phyloP scores from a whole-genome alignment of 2,329 filamentous ascomycete species.

The Epicoccum sorghinum region DNA sequence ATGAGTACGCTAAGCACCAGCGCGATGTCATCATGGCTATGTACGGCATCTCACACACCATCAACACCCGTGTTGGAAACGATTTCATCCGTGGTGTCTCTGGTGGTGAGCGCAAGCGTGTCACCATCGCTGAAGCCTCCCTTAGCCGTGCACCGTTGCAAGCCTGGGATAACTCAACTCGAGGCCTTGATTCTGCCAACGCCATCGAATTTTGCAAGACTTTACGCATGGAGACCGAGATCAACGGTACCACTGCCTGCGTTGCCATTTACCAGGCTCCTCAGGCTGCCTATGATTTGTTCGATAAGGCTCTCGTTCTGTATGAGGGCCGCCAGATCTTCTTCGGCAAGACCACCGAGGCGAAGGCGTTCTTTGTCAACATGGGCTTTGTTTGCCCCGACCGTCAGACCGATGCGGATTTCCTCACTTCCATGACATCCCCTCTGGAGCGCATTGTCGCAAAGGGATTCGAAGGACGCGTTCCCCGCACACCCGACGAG shows the following conservation, averaged over 20 bases:
- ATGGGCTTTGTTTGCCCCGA: conserved; percentile 75
- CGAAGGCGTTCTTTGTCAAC: conserved; percentile 71
- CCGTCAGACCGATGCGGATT: conserved; percentile 76
- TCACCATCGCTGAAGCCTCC: conserved; percentile 80
- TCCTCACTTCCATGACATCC: conserved; percentile 74
- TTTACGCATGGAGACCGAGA: conserved; percentile 69
- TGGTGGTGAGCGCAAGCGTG: conserved; percentile 79
- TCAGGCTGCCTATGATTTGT: conserved; percentile 71
- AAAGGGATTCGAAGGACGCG: conserved; percentile 52
- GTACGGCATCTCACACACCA: conserved; percentile 74
- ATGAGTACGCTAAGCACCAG: conserved; percentile 65
- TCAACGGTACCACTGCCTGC: conserved; percentile 68
- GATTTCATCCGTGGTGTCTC: conserved; percentile 77
- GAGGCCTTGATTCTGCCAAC: conserved; percentile 76
- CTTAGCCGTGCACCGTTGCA: conserved; percentile 68
- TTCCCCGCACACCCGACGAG: conserved; percentile 57
- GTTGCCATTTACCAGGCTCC: conserved; percentile 78
- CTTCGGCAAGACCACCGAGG: conserved; percentile 68
- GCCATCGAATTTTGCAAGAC: conserved; percentile 77
- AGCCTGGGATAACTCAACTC: conserved; percentile 80
- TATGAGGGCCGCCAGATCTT: conserved; percentile 74
- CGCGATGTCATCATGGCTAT: conserved; percentile 70
- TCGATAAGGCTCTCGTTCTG: conserved; percentile 72
- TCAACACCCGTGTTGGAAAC: conserved; percentile 76
- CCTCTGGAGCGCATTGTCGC: conserved; percentile 54